Evolutionary conservation across 257 asterid species (phyloP), one percentile per base, ranked within the genome.

Genomic region (Lycium ferocissimum): DNA sequence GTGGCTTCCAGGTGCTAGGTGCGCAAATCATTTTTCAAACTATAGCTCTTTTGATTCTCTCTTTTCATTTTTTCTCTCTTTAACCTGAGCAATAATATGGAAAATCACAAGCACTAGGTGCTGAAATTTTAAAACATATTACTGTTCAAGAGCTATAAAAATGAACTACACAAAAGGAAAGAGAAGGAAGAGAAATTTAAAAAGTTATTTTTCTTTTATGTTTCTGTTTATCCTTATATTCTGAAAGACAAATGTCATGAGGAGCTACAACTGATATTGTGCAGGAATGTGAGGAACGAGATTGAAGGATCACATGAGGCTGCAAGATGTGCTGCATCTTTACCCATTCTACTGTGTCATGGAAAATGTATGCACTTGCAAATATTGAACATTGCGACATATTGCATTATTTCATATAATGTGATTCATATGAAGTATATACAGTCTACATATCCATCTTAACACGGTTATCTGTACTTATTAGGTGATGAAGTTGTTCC

Each of bases 1-100:
- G 14, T 97, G 99, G 99, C 98, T 97, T 89, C 98, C 99, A n/a
- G 93, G 92, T 88, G 94, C 96, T 26, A 95, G 98, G 99, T 96
- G 81, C 43, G 73, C 71, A 61, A 47, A 47, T 66, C 59, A 49
- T 5, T 49, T 40, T 33, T 76, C 63, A 51, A 51, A 7, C 81
- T 3, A 51, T 22, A 76, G 14, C 81, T 76, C 45, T 75, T 22
- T 12, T 22, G n/a, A 22, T 49, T 76, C n/a, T 49, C 14, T 0
- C 61, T 51, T 22, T 9, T 10, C 9, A 4, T 7, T 2, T 2
- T n/a, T n/a, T 7, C 11, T 26, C 66, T n/a, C 9, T 61, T 61
- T n/a, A n/a, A 10, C 67, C 10, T 8, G 67, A 61, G 1, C 26
- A 58, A 18, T 61, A 73, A 73, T 63, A 63, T 63, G 71, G 71